Percentiles rank a stretch among this genome's conserved stretches.
Conservation (phyloP, 2,329 filamentous ascomycete genomes). For the Aureobasidium vineae region DNA sequence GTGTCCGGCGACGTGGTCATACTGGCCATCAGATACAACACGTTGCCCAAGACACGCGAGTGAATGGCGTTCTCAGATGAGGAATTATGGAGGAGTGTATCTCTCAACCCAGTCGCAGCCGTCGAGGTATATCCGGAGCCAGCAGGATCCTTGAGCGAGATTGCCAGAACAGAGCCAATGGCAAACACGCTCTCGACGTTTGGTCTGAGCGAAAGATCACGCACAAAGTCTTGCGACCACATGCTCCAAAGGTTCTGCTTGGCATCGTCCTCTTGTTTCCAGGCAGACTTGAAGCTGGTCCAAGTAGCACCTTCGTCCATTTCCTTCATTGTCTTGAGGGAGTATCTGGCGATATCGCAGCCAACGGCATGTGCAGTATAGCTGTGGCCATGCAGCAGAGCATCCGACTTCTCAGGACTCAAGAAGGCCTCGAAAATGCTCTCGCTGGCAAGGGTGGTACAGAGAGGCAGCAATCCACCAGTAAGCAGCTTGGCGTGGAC, state of each 20-base stretch:
- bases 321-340: constrained; percentile 57
- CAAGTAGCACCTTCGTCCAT: constrained; percentile 60
- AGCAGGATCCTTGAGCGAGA: constrained; percentile 54
- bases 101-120: constrained; percentile 54
- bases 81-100: constrained; percentile 45
- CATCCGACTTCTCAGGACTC: constrained; percentile 71
- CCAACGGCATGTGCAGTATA: constrained; percentile 84
- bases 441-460: constrained; percentile 71
- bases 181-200: constrained; percentile 67
- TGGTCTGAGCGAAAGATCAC: constrained; percentile 55
- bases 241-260: constrained; percentile 60
- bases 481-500: constrained; percentile 84
- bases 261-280: constrained; percentile 36
- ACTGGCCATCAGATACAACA: constrained; percentile 61
- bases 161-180: constrained; percentile 70
- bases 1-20: constrained; percentile 49
- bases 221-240: constrained; percentile 64
- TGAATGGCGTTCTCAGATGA: constrained; percentile 50
- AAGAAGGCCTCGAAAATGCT: constrained; percentile 70
- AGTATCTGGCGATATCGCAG: constrained; percentile 72
- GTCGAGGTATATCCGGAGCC: constrained; percentile 56
- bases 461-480: constrained; percentile 74
- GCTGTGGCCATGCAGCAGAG: constrained; percentile 78
- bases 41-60: constrained; percentile 60
- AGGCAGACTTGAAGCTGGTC: constrained; percentile 55